Conservation (phyloP, 495 filamentous ascomycete species). For the Daldinia loculata region DNA sequence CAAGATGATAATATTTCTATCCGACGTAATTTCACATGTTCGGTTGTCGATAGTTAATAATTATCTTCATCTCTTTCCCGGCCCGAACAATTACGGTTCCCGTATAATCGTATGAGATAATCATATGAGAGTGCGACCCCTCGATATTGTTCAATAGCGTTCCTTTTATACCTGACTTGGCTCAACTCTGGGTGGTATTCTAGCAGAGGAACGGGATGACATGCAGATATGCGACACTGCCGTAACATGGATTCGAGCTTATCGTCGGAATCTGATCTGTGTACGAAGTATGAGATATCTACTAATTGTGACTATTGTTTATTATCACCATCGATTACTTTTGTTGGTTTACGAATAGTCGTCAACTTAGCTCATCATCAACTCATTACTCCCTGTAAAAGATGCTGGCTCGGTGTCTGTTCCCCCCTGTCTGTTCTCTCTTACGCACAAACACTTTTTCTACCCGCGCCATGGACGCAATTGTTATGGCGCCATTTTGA, state of each 20-base stretch:
- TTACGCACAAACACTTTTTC: background rate
- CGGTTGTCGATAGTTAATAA: background rate
- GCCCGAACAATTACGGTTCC: background rate
- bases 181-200: constrained; percentile 15
- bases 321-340: background rate
- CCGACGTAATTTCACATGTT: constrained; percentile 11
- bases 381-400: background rate
- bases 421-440: background rate
- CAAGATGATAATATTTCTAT: constrained; percentile 1
- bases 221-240: constrained; percentile 29
- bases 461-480: constrained; percentile 1
- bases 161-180: constrained; percentile 4
- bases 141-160: constrained; percentile 12
- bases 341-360: no score
- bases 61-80: background rate
- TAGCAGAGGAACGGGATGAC: constrained; percentile 30
- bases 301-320: background rate
- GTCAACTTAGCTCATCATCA: background rate
- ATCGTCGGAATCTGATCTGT: background rate
- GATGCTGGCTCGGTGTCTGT: background rate
- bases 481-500: background rate
- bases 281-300: background rate
- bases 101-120: background rate
- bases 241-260: background rate
- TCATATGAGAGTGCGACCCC: constrained; percentile 8